Evolutionary conservation across 2,329 filamentous ascomycete species (phyloP), one percentile per base, ranked within the genome.

Genomic region (Intubia oerlemansii): DNA sequence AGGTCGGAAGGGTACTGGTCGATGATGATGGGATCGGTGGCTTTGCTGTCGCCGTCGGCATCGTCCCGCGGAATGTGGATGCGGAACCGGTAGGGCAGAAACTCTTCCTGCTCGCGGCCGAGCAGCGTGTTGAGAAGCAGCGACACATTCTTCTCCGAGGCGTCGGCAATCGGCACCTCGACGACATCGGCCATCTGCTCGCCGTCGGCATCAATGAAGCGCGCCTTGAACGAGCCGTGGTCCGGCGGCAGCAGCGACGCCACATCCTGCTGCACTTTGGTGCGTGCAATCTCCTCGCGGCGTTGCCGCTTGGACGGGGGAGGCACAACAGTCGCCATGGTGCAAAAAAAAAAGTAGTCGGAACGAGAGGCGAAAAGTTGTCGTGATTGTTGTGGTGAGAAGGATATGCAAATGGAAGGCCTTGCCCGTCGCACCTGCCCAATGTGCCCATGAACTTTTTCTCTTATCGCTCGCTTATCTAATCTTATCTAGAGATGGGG

Each of bases 61-160:
- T 17, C 26, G 34, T 64, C 54, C 31, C 54, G 53, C 24, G 62
- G 59, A 33, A 69, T 57, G 40, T 66, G 62, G 35, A 69, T 66
- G 33, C 62, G 56, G 43, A 69, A 70, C 32, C 62, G 58, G 44
- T 69, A 69, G 1, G 64, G 65, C n/a, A 66, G 50, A 34, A 64
- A 66, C 32, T 67, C 62, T 45, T 69, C 62, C 31, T 51, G 53
- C 30, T 67, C 61, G 51, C 59, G 41, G 34, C 72, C 76, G 46
- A 91, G 64, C 24, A 93, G 54, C 3, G 77, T 81, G 48, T 93
- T 95, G 31, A 92, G 51, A 1, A 93, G 60, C 8, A 84, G 64
- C 30, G 88, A 85, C 4, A 95, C 63, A 41, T 93, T 92, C 55
- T 81, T 85, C 36, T 88, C 79, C 7, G 67, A 76, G 2, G 85